Conservation (phyloP, 345 rosid species). For the Populus tremula region DNA sequence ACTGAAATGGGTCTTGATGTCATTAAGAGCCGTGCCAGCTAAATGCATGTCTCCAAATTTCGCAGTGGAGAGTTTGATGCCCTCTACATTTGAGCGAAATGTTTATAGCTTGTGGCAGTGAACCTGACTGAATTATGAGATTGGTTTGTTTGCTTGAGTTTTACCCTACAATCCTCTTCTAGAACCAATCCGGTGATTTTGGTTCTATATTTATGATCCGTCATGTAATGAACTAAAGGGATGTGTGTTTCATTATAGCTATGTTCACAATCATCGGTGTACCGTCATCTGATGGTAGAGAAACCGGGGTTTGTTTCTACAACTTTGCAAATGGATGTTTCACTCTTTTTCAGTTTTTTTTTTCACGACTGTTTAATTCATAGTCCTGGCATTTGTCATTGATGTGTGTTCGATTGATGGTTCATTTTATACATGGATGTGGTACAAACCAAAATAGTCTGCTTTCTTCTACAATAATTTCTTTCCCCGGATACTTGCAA, state of each 20-base stretch:
- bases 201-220: not conserved
- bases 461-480: not conserved
- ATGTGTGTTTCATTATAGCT: conserved; percentile 14
- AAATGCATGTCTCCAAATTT: not conserved
- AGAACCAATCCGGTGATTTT: conserved; percentile 1
- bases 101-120: conserved; percentile 26
- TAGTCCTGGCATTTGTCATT: not conserved
- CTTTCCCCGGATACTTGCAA: not conserved
- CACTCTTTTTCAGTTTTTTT: not conserved
- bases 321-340: conserved; percentile 8
- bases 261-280: conserved; percentile 7
- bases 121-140: conserved; percentile 20
- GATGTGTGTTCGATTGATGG: not conserved
- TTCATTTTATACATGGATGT: not conserved
- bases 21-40: conserved; percentile 49
- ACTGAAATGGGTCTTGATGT: conserved; percentile 61
- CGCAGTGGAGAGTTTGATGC: conserved; percentile 8
- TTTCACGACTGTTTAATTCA: not conserved
- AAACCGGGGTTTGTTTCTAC: not conserved
- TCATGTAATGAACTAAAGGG: conserved; percentile 6
- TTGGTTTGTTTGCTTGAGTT: conserved; percentile 20
- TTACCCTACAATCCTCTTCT: not conserved
- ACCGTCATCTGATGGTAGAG: conserved; percentile 13
- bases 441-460: not conserved
- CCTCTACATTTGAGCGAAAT: conserved; percentile 24